These are phyloP conservation scores for Edaphochlamys debaryana DNA, from an alignment of 139 green algal genomes.

Conservation along the genomic window DNA sequence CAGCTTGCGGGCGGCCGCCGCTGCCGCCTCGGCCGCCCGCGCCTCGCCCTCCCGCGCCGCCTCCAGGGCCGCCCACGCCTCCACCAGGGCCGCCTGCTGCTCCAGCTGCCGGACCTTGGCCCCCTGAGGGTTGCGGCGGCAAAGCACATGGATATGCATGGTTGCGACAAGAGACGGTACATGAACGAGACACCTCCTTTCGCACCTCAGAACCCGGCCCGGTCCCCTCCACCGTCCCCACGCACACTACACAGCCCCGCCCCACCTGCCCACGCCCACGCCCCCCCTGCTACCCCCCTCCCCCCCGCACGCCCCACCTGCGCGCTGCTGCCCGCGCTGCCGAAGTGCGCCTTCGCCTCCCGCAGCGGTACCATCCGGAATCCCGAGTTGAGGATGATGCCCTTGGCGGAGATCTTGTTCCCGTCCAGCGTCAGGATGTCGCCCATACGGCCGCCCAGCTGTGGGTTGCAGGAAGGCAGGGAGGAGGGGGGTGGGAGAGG, in stretches of 20 bases:
- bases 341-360: conserved; percentile 58
- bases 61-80: neutral
- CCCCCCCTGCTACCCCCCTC: neutral
- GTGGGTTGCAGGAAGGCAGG: too few species aligned
- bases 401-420: conserved; percentile 59
- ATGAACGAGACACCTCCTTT: neutral
- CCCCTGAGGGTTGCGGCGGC: neutral
- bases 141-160: neutral
- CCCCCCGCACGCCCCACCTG: neutral
- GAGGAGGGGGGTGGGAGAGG: neutral
- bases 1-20: neutral
- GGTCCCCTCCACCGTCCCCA: neutral
- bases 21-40: neutral
- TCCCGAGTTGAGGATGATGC: conserved; percentile 65
- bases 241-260: neutral
- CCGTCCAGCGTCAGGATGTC: conserved; percentile 75
- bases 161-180: neutral
- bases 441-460: conserved; percentile 12
- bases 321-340: conserved; percentile 5
- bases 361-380: conserved; percentile 60
- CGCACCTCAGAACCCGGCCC: neutral
- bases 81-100: neutral
- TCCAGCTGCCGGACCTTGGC: neutral
- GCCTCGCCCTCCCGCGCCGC: neutral
- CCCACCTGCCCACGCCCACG: too few species aligned